Percentiles rank a stretch among this genome's conserved stretches.
These are phyloP conservation scores for Rubus idaeus DNA, from an alignment of 306 rosid species.

Conservation along the genomic window DNA sequence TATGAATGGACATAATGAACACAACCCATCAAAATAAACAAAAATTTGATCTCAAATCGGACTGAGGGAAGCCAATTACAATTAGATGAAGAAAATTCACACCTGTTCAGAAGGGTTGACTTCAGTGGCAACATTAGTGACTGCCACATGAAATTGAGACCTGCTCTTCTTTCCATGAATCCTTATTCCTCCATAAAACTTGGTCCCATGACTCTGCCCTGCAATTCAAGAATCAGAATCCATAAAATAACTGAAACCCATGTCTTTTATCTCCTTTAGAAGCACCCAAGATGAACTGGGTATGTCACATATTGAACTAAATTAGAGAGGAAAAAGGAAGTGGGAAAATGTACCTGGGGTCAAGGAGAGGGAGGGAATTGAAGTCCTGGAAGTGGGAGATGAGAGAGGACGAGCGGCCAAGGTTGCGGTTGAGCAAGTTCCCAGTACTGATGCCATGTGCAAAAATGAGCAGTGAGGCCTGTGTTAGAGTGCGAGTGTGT, in stretches of 20 bases:
- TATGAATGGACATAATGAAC: background rate
- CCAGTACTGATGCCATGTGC: conserved; percentile 70
- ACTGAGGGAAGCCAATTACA: background rate
- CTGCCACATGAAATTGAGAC: conserved; percentile 57
- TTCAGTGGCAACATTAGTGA: conserved; percentile 81
- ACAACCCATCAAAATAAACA: background rate
- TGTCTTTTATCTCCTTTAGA: background rate
- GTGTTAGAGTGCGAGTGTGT: background rate
- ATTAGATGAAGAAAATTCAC: background rate
- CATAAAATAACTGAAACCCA: conserved; percentile 21
- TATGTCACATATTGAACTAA: background rate
- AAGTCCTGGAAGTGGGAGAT: conserved; percentile 45
- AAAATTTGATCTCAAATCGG: background rate
- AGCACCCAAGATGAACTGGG: conserved; percentile 26
- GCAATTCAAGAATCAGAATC: conserved; percentile 30
- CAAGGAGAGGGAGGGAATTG: conserved; percentile 44
- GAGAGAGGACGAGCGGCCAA: conserved; percentile 54
- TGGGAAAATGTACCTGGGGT: conserved; percentile 52
- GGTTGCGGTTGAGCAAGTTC: conserved; percentile 63
- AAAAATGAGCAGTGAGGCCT: background rate
- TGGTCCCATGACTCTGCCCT: conserved; percentile 56
- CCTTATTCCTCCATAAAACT: conserved; percentile 58
- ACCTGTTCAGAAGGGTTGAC: conserved; percentile 77
- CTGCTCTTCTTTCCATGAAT: conserved; percentile 55
- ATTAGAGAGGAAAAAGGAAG: background rate